These are phyloP conservation scores for Dendryphion nanum DNA, from an alignment of 2,329 filamentous ascomycete genomes.

Conservation along the genomic window DNA sequence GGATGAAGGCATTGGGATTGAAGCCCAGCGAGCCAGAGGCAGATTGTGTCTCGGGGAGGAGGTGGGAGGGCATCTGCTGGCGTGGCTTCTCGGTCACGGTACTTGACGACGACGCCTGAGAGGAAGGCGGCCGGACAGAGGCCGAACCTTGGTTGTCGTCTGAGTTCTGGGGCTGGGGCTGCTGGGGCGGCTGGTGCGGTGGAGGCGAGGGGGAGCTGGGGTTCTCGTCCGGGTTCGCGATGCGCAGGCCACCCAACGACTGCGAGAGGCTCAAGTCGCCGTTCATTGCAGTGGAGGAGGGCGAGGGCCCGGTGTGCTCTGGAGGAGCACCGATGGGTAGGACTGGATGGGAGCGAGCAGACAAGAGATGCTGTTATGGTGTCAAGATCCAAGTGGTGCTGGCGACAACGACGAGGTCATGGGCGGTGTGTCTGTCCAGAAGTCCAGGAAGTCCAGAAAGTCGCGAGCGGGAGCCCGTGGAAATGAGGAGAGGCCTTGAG, in stretches of 20 bases:
- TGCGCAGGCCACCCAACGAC: slow-evolving; percentile 89
- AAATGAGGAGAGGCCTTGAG: slow-evolving; percentile 8
- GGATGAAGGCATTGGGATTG: slow-evolving; percentile 40
- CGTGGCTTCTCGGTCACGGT: slow-evolving; percentile 39
- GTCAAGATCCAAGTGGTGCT: too few relatives aligned
- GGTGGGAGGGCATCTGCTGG: slow-evolving; percentile 30
- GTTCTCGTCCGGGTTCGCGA: slow-evolving; percentile 90
- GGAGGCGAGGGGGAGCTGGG: slow-evolving; percentile 34
- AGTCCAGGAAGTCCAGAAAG: too few relatives aligned
- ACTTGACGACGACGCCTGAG: slow-evolving; percentile 32
- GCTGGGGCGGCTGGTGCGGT: slow-evolving; percentile 13
- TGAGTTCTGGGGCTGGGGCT: slow-evolving; percentile 3
- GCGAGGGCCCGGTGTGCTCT: slow-evolving; percentile 21
- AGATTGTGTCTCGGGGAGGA: slow-evolving; percentile 32
- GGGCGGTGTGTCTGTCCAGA: too few relatives aligned
- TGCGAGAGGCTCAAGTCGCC: slow-evolving; percentile 90
- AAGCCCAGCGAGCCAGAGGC: slow-evolving; percentile 37
- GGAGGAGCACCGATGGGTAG: slow-evolving; percentile 13
- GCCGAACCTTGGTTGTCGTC: slow-evolving; percentile 1
- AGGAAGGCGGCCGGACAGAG: slow-evolving; percentile 7
- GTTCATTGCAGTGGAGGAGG: slow-evolving; percentile 63
- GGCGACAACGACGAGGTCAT: too few relatives aligned
- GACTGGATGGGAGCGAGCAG: slow-evolving; percentile 18
- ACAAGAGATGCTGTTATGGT: slow-evolving; percentile 14
- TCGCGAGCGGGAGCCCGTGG: neutral